These are phyloP conservation scores for Nematodospora valgi DNA, from an alignment of 805 yeast species.

Conservation along the genomic window DNA sequence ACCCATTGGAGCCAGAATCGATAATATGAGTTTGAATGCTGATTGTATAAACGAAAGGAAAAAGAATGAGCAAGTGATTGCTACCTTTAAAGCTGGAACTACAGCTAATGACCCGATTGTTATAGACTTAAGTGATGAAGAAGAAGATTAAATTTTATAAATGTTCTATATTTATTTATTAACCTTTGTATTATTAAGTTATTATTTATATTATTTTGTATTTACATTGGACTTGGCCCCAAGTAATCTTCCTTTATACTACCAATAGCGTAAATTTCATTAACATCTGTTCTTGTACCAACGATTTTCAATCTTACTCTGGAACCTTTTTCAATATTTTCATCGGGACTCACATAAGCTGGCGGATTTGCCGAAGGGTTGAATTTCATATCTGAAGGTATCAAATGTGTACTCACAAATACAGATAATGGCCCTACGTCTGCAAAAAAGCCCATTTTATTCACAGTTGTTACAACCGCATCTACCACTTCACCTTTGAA, in stretches of 20 bases:
- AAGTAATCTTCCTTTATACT: conserved; percentile 96
- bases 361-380: conserved; percentile 97
- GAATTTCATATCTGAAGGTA: conserved; percentile 89
- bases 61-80: conserved; percentile 2
- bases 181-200: conserved; percentile 1
- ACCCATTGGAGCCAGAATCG: conserved; percentile 4
- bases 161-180: not conserved
- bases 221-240: conserved; percentile 63
- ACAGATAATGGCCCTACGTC: conserved; percentile 97
- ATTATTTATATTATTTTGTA: not conserved
- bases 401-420: conserved; percentile 90
- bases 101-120: conserved; percentile 5
- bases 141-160: not conserved
- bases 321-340: conserved; percentile 90
- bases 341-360: conserved; percentile 94
- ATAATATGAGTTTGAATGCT: conserved; percentile 6
- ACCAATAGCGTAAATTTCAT: conserved; percentile 96
- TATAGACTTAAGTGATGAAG: conserved; percentile 3
- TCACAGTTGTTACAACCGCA: conserved; percentile 91
- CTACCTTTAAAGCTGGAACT: no score
- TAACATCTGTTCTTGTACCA: conserved; percentile 96
- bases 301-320: conserved; percentile 92
- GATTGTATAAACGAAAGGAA: conserved; percentile 3
- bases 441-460: conserved; percentile 93
- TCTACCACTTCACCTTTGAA: conserved; percentile 99